Evolutionary conservation across 495 filamentous ascomycete genomes (phyloP).

Genomic region (Talaromyces adpressus): DNA sequence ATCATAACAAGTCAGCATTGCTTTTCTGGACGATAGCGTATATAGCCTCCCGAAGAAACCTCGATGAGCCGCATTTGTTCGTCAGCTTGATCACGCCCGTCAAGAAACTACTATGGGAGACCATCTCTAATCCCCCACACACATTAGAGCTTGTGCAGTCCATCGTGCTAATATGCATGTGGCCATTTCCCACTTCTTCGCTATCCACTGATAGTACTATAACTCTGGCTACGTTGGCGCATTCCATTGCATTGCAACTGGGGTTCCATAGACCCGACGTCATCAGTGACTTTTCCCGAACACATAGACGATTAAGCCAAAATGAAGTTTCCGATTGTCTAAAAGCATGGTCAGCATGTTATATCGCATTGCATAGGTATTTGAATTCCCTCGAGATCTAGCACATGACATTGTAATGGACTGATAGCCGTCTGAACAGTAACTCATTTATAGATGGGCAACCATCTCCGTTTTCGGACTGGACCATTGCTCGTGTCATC

Average conservation of each 20-base stretch:
- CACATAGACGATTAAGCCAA: conserved; percentile 5
- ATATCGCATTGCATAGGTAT: conserved; percentile 13
- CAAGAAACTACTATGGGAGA: conserved; percentile 12
- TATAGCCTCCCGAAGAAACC: conserved; percentile 9
- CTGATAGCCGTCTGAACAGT: background rate
- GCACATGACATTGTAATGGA: background rate
- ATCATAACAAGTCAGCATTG: conserved; percentile 5
- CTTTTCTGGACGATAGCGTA: conserved; percentile 13
- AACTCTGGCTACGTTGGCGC: conserved; percentile 8
- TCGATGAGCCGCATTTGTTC: conserved; percentile 7
- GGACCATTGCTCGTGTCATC: conserved; percentile 10
- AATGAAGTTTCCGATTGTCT: conserved; percentile 9
- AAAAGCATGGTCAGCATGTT: conserved; percentile 14
- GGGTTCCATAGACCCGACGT: conserved; percentile 13
- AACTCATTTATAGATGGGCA: conserved; percentile 5
- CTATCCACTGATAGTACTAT: conserved; percentile 11
- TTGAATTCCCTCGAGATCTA: background rate
- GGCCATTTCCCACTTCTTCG: conserved; percentile 14
- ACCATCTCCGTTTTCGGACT: conserved; percentile 2
- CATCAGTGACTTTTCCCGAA: conserved; percentile 14
- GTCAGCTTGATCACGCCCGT: conserved; percentile 1
- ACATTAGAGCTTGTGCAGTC: conserved; percentile 12
- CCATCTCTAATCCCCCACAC: conserved; percentile 13
- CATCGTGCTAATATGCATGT: conserved; percentile 12
- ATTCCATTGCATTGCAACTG: conserved; percentile 12